phyloP scores from a whole-genome alignment of 352 stramenopile species.

The Globisporangium heterothallicum region DNA sequence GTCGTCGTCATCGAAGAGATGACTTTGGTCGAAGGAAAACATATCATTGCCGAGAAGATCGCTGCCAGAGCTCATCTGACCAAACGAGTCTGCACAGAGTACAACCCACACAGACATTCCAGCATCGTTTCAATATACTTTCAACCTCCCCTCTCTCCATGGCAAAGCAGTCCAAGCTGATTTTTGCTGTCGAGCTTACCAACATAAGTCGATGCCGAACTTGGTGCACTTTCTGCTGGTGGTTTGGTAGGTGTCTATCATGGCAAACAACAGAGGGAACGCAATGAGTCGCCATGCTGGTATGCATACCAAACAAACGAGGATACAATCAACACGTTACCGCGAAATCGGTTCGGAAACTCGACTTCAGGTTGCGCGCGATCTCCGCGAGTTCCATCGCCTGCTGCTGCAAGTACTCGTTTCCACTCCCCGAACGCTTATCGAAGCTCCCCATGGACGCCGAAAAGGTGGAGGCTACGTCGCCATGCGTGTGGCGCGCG shows the following conservation, averaged over 20 bases:
- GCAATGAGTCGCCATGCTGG: too few species aligned
- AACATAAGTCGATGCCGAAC: constrained; percentile 26
- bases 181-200: constrained; percentile 9
- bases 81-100: constrained; percentile 31
- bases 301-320: too few species aligned
- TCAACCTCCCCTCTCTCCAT: not conserved
- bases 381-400: constrained; percentile 62
- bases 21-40: constrained; percentile 41
- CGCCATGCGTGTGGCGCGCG: not conserved
- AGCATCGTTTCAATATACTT: not conserved
- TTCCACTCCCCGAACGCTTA: constrained; percentile 26
- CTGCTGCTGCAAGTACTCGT: constrained; percentile 52
- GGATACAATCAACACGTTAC: too few species aligned
- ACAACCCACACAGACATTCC: not conserved
- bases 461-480: constrained; percentile 20
- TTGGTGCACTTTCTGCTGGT: constrained; percentile 20
- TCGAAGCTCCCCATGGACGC: constrained; percentile 8
- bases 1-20: constrained; percentile 34
- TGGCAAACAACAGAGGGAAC: too few species aligned
- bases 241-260: not conserved
- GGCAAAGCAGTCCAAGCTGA: not conserved
- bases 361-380: constrained; percentile 55
- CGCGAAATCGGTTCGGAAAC: constrained; percentile 22
- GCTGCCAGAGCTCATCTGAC: constrained; percentile 38
- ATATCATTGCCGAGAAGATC: constrained; percentile 19